Conservation (phyloP, 1,284 basidiomycete genomes). For the Dichomitus squalens region DNA sequence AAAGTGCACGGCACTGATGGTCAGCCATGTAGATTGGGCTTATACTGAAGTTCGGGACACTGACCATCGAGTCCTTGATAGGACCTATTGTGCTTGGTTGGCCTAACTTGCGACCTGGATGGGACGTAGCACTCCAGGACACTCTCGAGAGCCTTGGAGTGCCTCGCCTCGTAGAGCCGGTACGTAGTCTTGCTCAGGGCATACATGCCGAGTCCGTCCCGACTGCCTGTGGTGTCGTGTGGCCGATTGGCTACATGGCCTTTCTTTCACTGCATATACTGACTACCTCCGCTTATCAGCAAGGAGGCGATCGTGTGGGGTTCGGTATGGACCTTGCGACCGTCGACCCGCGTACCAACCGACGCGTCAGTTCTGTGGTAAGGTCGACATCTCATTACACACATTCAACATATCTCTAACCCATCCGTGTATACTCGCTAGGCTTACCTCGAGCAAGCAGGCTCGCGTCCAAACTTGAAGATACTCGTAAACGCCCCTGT, state of each 20-base stretch:
- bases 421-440: neutral
- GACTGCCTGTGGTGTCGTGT: too few species aligned
- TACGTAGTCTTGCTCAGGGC: neutral
- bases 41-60: too few species aligned
- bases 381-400: neutral
- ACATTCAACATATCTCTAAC: neutral
- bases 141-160: conserved; percentile 4
- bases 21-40: neutral
- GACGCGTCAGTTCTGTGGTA: conserved; percentile 8
- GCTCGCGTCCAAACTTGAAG: conserved; percentile 21
- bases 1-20: conserved; percentile 9
- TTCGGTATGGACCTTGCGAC: conserved; percentile 5
- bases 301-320: neutral
- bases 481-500: conserved; percentile 25
- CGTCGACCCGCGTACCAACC: conserved; percentile 12
- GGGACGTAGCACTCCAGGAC: conserved; percentile 1
- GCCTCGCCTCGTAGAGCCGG: conserved; percentile 3
- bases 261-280: too few species aligned
- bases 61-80: neutral
- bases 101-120: conserved; percentile 7
- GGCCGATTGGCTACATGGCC: neutral
- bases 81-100: conserved; percentile 5
- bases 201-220: too few species aligned
- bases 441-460: conserved; percentile 22
- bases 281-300: too few species aligned